Percentiles rank a stretch among this genome's conserved stretches.
These are phyloP conservation scores for Coemansia sp. DNA, from an alignment of 371 early-diverging fungal genomes.

Conservation along the genomic window DNA sequence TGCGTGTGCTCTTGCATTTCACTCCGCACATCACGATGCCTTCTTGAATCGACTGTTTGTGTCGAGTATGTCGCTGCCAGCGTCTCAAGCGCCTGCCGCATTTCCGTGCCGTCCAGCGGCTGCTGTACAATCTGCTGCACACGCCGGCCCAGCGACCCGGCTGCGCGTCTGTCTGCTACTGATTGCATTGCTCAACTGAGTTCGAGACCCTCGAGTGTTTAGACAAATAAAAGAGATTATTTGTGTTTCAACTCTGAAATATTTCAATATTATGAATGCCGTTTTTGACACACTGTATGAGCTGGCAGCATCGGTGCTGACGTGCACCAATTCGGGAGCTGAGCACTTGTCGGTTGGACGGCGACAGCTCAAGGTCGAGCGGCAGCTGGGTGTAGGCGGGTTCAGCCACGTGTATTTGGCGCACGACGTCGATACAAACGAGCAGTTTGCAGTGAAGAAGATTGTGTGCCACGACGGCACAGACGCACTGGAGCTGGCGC, in stretches of 20 bases:
- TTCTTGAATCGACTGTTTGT: background rate
- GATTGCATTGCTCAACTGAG: background rate
- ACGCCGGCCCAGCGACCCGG: constrained; percentile 35
- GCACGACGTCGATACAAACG: constrained; percentile 57
- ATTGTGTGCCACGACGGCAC: constrained; percentile 66
- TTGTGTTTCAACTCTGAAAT: no score
- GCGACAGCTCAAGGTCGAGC: constrained; percentile 9
- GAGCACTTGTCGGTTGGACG: background rate
- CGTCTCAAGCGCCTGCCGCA: constrained; percentile 22
- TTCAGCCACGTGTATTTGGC: constrained; percentile 76
- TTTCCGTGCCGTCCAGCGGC: constrained; percentile 23
- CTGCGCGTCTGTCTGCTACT: constrained; percentile 7
- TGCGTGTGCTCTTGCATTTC: constrained; percentile 25
- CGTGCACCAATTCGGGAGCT: background rate
- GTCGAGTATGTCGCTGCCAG: constrained; percentile 20
- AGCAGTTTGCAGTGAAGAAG: constrained; percentile 66
- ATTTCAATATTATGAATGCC: background rate
- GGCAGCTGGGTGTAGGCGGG: constrained; percentile 55
- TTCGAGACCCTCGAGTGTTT: no score
- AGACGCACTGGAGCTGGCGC: constrained; percentile 58
- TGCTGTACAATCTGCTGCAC: constrained; percentile 30
- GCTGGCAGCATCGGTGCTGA: background rate
- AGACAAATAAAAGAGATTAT: no score
- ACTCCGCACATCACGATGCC: constrained; percentile 29
- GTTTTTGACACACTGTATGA: background rate